phyloP scores from a whole-genome alignment of 306 rosid species.

The Quercus variabilis region DNA sequence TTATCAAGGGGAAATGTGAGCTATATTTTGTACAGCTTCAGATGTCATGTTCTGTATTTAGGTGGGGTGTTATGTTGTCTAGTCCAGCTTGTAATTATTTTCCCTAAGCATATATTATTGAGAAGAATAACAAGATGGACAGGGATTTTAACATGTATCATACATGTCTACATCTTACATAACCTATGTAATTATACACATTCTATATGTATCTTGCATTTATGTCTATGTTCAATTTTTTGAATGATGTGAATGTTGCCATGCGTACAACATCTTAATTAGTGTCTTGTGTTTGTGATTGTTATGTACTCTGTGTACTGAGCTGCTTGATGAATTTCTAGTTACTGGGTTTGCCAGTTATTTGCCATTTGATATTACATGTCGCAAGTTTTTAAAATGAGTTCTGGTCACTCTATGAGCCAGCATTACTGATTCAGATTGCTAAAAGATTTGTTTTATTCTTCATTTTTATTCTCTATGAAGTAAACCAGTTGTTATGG shows the following conservation, averaged over 20 bases:
- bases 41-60: neutral
- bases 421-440: neutral
- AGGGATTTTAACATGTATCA: neutral
- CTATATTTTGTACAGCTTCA: neutral
- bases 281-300: neutral
- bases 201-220: neutral
- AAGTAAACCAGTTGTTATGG: neutral
- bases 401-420: neutral
- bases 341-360: neutral
- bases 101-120: neutral
- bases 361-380: neutral
- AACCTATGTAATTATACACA: neutral
- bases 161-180: too few species aligned
- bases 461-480: neutral
- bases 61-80: neutral
- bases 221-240: too few species aligned
- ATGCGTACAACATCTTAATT: too few species aligned
- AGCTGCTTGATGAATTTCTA: neutral
- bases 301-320: neutral
- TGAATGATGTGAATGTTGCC: too few species aligned
- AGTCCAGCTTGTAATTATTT: neutral
- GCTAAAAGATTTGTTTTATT: neutral
- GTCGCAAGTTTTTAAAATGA: neutral
- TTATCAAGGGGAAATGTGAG: neutral
- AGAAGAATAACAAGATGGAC: neutral